Percentiles rank a stretch among this genome's conserved stretches.
Conservation (phyloP, 257 asterid species). For the Nicotiana tabacum region DNA sequence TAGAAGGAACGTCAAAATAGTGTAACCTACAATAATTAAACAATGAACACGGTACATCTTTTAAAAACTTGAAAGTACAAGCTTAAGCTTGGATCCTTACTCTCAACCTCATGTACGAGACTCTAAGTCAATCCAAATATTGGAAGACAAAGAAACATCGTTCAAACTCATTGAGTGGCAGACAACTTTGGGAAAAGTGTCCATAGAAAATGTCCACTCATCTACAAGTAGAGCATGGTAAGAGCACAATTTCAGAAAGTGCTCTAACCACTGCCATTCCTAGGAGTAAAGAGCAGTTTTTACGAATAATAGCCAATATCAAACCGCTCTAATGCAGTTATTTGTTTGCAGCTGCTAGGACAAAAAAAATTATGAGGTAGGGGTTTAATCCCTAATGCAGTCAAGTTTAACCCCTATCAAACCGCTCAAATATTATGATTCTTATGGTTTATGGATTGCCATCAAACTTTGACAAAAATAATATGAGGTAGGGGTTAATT, state of each 20-base stretch:
- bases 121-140: not conserved
- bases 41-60: not conserved
- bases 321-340: not conserved
- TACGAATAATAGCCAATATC: not conserved
- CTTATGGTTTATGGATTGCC: too few relatives aligned
- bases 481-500: not conserved
- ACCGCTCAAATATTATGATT: too few relatives aligned
- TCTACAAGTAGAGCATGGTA: not conserved
- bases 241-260: not conserved
- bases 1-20: not conserved
- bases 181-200: not conserved
- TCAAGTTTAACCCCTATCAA: too few relatives aligned
- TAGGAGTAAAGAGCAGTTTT: not conserved
- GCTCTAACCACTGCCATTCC: not conserved
- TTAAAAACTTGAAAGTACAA: not conserved
- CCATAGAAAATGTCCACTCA: not conserved
- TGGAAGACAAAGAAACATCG: not conserved
- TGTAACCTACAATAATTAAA: not conserved
- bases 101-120: not conserved
- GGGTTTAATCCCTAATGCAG: not conserved
- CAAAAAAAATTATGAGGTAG: not conserved
- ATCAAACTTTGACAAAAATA: not conserved
- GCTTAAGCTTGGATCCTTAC: not conserved
- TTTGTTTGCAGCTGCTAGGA: not conserved
- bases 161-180: not conserved